A percentile compares a stretch with the other conserved stretches of the same genome.
phyloP scores from a whole-genome alignment of 306 rosid genomes.

The Corylus heterophylla region DNA sequence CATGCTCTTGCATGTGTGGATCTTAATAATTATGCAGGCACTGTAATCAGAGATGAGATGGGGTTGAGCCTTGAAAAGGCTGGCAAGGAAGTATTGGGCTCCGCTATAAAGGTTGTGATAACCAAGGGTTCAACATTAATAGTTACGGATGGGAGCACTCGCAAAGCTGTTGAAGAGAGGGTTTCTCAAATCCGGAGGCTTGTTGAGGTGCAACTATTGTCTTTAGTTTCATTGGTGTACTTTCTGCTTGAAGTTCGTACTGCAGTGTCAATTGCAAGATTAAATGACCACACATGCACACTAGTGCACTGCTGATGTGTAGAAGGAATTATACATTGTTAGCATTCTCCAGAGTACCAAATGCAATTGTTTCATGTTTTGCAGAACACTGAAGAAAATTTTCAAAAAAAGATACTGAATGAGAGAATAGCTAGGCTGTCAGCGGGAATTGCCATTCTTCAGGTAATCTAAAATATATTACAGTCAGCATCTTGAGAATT shows the following conservation, averaged over 20 bases:
- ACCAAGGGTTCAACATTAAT: constrained; percentile 78
- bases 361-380: constrained; percentile 26
- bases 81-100: constrained; percentile 58
- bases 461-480: constrained; percentile 44
- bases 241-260: constrained; percentile 8
- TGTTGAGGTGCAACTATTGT: constrained; percentile 59
- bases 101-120: constrained; percentile 71
- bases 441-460: constrained; percentile 85
- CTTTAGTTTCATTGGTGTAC: constrained; percentile 11
- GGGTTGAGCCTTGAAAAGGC: constrained; percentile 74
- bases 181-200: constrained; percentile 65
- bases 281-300: background rate
- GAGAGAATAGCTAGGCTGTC: constrained; percentile 92
- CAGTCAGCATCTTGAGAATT: constrained; percentile 13
- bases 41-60: constrained; percentile 84
- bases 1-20: constrained; percentile 10
- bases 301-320: constrained; percentile 2
- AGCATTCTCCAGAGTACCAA: constrained; percentile 5
- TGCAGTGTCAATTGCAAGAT: background rate
- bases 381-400: constrained; percentile 80
- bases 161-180: constrained; percentile 63
- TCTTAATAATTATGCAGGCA: constrained; percentile 47
- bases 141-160: constrained; percentile 79
- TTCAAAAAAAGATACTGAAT: constrained; percentile 73
- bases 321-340: constrained; percentile 2